A percentile compares a stretch with the other conserved stretches of the same genome.
These are phyloP conservation scores for Ilyonectria sp. DNA, from an alignment of 2,329 filamentous ascomycete genomes.

Conservation along the genomic window DNA sequence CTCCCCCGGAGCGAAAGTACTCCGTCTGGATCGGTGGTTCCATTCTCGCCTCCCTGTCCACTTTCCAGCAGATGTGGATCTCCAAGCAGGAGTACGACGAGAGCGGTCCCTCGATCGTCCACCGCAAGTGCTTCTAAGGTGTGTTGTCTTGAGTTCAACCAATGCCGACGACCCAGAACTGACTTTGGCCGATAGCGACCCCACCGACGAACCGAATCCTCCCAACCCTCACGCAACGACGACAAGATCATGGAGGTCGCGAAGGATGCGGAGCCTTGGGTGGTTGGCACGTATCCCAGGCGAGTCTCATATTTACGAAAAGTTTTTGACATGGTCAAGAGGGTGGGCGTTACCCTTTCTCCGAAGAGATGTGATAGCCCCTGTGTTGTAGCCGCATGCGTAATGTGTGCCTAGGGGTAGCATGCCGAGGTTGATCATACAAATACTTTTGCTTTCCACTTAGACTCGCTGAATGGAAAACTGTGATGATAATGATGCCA, in stretches of 20 bases:
- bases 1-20: constrained; percentile 99
- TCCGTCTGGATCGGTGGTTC: constrained; percentile 99
- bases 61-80: constrained; percentile 99
- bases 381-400: constrained; percentile 67
- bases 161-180: constrained; percentile 30
- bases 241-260: constrained; percentile 63
- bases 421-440: constrained; percentile 71
- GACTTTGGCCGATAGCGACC: constrained; percentile 47
- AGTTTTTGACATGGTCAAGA: constrained; percentile 70
- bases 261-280: constrained; percentile 59
- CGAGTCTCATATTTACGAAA: constrained; percentile 71
- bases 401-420: constrained; percentile 65
- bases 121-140: constrained; percentile 99
- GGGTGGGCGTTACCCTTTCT: constrained; percentile 65
- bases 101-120: constrained; percentile 98
- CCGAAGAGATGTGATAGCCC: constrained; percentile 63
- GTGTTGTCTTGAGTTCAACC: constrained; percentile 42
- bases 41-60: constrained; percentile 98
- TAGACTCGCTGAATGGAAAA: constrained; percentile 52
- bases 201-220: constrained; percentile 52
- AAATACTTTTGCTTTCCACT: constrained; percentile 64
- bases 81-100: constrained; percentile 99
- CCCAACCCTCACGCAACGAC: constrained; percentile 53
- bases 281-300: constrained; percentile 64
- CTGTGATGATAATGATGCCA: constrained; percentile 43